A percentile compares a stretch with the other conserved stretches of the same genome.
Conservation (phyloP, 116 monocot genomes). For the Thalassia testudinum region DNA sequence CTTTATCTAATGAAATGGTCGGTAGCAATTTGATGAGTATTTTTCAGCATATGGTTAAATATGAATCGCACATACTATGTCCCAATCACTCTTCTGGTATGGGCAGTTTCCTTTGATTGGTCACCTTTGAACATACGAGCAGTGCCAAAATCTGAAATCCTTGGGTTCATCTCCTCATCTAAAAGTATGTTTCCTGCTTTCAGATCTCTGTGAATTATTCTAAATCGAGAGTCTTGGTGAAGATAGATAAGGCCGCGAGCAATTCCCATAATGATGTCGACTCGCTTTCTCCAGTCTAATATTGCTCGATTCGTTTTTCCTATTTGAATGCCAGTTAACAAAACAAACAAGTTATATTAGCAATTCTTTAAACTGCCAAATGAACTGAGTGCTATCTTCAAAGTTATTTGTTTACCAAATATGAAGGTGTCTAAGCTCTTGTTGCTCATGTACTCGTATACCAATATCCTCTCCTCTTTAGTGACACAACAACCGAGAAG, state of each 20-base stretch:
- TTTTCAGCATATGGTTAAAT: no score
- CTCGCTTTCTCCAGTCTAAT: conserved; percentile 1
- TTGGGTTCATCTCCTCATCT: conserved; percentile 2
- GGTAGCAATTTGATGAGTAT: background rate
- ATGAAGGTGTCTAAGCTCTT: conserved; percentile 12
- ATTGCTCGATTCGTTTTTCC: no score
- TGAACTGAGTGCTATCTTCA: no score
- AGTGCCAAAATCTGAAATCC: conserved; percentile 9
- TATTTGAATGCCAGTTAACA: no score
- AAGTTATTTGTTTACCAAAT: conserved; percentile 9
- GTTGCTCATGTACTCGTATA: conserved; percentile 14
- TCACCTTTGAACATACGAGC: conserved; percentile 2
- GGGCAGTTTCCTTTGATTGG: background rate
- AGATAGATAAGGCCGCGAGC: conserved; percentile 5
- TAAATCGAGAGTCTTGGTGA: conserved; percentile 4
- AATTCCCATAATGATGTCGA: background rate
- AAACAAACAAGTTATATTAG: no score
- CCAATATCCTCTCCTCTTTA: conserved; percentile 10
- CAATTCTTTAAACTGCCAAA: no score
- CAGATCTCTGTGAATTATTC: conserved; percentile 6
- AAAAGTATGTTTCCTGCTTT: conserved; percentile 6
- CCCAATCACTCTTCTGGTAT: conserved; percentile 1
- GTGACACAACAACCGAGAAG: background rate
- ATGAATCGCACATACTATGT: background rate
- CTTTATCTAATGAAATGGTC: background rate